These are phyloP conservation scores for Yueomyces sp. DNA, from an alignment of 805 yeast genomes.

Conservation along the genomic window DNA sequence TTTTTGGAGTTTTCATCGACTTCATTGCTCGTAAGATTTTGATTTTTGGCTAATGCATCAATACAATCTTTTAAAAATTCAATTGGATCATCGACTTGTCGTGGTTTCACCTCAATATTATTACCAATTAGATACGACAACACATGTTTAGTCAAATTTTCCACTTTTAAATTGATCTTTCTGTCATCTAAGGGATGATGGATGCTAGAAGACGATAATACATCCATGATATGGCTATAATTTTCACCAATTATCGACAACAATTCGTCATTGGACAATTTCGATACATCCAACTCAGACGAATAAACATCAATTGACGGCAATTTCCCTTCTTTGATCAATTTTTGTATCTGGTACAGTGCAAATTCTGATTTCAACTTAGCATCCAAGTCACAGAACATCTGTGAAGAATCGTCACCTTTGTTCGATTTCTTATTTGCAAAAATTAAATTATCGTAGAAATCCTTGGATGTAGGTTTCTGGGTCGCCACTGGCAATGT, in stretches of 20 bases:
- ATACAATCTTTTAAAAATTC: slow-evolving; percentile 20
- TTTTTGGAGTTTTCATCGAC: not conserved
- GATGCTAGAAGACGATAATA: not conserved
- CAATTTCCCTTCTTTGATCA: slow-evolving; percentile 2
- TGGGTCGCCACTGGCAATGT: not conserved
- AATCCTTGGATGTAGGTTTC: not conserved
- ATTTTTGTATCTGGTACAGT: slow-evolving; percentile 12
- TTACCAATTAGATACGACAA: slow-evolving; percentile 18
- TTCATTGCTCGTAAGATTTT: not conserved
- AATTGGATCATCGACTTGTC: slow-evolving; percentile 7
- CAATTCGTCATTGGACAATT: slow-evolving; percentile 10
- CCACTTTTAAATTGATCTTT: not conserved
- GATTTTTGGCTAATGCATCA: slow-evolving; percentile 9
- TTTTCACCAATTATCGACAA: slow-evolving; percentile 8
- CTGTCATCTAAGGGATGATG: not conserved
- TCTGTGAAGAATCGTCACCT: not conserved
- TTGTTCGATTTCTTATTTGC: not conserved
- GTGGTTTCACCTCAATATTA: slow-evolving; percentile 17
- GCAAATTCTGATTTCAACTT: slow-evolving; percentile 20
- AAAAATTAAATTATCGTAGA: not conserved
- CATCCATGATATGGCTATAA: slow-evolving; percentile 11
- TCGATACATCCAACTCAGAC: slow-evolving; percentile 6
- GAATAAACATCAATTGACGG: slow-evolving; percentile 1
- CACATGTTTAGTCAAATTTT: slow-evolving; percentile 9
- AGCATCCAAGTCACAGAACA: slow-evolving; percentile 14